phyloP scores from a whole-genome alignment of 179 eudicot genomes.

The Spinacia oleracea region DNA sequence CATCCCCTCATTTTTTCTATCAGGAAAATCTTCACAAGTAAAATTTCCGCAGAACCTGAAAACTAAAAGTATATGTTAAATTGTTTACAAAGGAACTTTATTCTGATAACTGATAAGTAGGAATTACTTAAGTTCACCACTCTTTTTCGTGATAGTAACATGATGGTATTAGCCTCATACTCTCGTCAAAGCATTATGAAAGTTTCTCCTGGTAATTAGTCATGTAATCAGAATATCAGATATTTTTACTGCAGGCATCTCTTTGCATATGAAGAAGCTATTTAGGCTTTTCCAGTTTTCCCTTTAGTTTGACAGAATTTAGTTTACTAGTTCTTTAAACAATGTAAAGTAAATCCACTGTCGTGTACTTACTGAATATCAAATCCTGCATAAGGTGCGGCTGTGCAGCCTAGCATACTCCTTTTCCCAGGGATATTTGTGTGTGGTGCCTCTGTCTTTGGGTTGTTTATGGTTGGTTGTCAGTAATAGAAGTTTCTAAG shows the following conservation, averaged over 20 bases:
- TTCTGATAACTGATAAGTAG: neutral
- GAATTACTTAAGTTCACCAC: neutral
- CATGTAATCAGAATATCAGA: neutral
- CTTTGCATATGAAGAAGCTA: neutral
- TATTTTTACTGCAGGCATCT: no score
- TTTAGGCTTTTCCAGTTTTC: no score
- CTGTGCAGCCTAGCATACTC: neutral
- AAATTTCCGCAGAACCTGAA: conserved; percentile 1
- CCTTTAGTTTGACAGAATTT: no score
- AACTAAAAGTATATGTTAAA: neutral
- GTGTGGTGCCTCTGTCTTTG: no score
- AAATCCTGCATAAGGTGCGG: neutral
- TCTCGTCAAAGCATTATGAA: neutral
- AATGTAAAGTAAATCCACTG: neutral
- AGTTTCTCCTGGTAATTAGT: neutral
- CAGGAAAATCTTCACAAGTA: neutral
- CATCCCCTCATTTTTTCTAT: neutral
- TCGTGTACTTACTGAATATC: no score
- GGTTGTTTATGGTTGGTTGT: no score
- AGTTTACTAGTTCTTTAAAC: neutral
- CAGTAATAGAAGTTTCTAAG: neutral
- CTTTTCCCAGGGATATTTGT: neutral
- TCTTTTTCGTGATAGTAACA: neutral
- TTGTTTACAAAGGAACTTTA: neutral
- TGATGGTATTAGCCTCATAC: neutral